phyloP scores from a whole-genome alignment of 176 grass and related monocot species.

The Aegilops bicornis region DNA sequence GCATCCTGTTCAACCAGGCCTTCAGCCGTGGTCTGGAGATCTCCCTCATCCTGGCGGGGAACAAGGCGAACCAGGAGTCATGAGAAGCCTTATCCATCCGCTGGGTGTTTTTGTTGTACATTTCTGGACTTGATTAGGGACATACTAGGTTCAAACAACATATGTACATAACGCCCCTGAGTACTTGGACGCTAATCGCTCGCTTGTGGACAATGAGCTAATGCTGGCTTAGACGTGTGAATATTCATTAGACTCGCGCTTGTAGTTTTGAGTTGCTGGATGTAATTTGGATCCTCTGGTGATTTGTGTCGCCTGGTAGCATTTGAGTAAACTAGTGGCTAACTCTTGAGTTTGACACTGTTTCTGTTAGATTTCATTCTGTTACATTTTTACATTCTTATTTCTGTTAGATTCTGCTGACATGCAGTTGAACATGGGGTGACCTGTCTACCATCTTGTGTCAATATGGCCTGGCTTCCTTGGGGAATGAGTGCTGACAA shows the following conservation, averaged over 20 bases:
- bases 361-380: no score
- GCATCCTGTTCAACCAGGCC: constrained; percentile 87
- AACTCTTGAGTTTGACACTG: not conserved
- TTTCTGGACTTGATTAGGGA: constrained; percentile 9
- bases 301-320: not conserved
- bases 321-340: not conserved
- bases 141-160: not conserved
- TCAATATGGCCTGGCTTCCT: no score
- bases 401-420: not conserved
- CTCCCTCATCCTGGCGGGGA: constrained; percentile 94
- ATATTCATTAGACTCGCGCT: not conserved
- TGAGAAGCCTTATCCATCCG: constrained; percentile 8
- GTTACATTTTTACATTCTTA: not conserved
- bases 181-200: not conserved
- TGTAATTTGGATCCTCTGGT: not conserved
- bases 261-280: not conserved
- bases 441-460: no score
- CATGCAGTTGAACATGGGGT: not conserved
- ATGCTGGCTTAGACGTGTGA: not conserved
- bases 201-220: not conserved
- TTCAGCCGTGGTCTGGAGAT: constrained; percentile 95
- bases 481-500: not conserved
- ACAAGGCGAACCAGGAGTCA: constrained; percentile 78
- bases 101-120: constrained; percentile 21
- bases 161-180: constrained; percentile 17